These are phyloP conservation scores for Circinella umbellata DNA, from an alignment of 371 early-diverging fungal genomes.

Conservation along the genomic window DNA sequence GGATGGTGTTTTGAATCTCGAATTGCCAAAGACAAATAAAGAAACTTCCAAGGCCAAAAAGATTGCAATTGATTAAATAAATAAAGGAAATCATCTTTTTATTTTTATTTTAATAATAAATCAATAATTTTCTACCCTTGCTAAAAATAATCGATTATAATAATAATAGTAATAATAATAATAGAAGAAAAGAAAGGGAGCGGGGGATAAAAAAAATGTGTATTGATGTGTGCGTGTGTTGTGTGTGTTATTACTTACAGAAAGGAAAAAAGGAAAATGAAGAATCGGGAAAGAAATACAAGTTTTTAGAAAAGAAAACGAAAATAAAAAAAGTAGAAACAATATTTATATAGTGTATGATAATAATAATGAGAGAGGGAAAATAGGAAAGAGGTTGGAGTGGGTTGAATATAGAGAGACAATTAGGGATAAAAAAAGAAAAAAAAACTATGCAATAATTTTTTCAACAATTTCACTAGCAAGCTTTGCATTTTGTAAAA, in stretches of 20 bases:
- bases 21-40: slow-evolving; percentile 49
- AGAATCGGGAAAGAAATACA: too few species aligned
- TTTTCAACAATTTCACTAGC: slow-evolving; percentile 67
- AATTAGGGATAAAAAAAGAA: too few species aligned
- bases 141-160: not conserved
- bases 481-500: slow-evolving; percentile 55
- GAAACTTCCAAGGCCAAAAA: slow-evolving; percentile 10
- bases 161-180: too few species aligned
- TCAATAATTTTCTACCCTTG: not conserved
- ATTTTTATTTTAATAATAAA: not conserved
- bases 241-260: not conserved
- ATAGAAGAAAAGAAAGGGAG: not conserved
- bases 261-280: not conserved
- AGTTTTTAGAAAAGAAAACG: not conserved
- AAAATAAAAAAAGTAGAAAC: too few species aligned
- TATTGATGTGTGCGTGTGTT: too few species aligned
- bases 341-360: not conserved
- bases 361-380: not conserved
- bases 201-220: not conserved
- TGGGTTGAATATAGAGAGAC: not conserved
- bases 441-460: slow-evolving; percentile 43
- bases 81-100: not conserved
- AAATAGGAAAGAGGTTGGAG: not conserved
- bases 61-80: slow-evolving; percentile 17
- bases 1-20: slow-evolving; percentile 61